These are phyloP conservation scores for Kodamaea jinghongensis DNA, from an alignment of 805 yeast genomes.

Conservation along the genomic window DNA sequence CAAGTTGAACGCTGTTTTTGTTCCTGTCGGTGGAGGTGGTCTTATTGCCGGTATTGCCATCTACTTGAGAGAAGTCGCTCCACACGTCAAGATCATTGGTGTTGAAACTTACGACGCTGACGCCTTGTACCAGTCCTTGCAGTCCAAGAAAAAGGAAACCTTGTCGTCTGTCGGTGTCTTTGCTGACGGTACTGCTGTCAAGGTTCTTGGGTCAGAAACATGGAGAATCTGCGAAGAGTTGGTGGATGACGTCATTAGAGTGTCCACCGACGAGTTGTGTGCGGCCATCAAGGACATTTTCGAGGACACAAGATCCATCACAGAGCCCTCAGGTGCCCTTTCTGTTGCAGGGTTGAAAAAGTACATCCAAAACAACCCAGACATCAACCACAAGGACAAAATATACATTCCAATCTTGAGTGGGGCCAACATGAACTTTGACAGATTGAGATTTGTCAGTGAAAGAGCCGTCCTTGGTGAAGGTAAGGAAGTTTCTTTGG, in stretches of 20 bases:
- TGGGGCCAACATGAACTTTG: conserved; percentile 99
- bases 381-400: conserved; percentile 63
- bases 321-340: conserved; percentile 97
- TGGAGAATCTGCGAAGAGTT: conserved; percentile 72
- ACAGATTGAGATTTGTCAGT: conserved; percentile 89
- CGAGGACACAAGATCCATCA: conserved; percentile 89
- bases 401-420: conserved; percentile 83
- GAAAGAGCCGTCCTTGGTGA: conserved; percentile 99
- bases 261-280: conserved; percentile 86
- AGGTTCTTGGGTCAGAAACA: conserved; percentile 84
- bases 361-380: conserved; percentile 67
- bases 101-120: conserved; percentile 96
- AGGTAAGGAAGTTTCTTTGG: conserved; percentile 91
- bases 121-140: conserved; percentile 75
- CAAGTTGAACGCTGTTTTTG: conserved; percentile 80
- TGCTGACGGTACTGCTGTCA: conserved; percentile 99
- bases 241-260: conserved; percentile 87
- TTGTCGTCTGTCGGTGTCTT: conserved; percentile 85
- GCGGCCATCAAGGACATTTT: conserved; percentile 97
- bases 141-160: conserved; percentile 50
- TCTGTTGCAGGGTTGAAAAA: conserved; percentile 92
- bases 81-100: conserved; percentile 94
- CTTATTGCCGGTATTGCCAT: conserved; percentile 87
- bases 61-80: conserved; percentile 91
- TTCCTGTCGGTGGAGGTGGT: conserved; percentile 98